Conservation (phyloP, 208 protist genomes). For the Leishmania aethiopica region DNA sequence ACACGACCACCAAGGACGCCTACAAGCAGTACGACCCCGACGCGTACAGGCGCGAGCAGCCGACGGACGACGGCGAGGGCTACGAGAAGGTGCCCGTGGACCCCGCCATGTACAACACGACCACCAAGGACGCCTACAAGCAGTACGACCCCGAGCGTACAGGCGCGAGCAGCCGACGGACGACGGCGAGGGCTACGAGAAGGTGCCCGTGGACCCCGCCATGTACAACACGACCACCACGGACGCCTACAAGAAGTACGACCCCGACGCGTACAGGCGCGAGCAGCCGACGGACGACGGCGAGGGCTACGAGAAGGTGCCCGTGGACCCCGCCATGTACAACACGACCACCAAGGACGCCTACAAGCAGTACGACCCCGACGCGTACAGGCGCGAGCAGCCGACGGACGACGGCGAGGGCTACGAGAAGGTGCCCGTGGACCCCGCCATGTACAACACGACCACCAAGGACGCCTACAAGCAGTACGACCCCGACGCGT, state of each 20-base stretch:
- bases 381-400: slow-evolving; percentile 14
- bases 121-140: slow-evolving; percentile 47
- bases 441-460: slow-evolving; percentile 34
- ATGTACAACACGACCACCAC: slow-evolving; percentile 20
- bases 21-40: slow-evolving; percentile 43
- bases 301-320: slow-evolving; percentile 5
- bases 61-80: neutral
- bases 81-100: slow-evolving; percentile 27
- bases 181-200: slow-evolving; percentile 9
- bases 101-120: slow-evolving; percentile 43
- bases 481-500: slow-evolving; percentile 26
- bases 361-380: slow-evolving; percentile 4
- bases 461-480: slow-evolving; percentile 26
- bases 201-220: slow-evolving; percentile 28
- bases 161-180: slow-evolving; percentile 21
- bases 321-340: slow-evolving; percentile 52
- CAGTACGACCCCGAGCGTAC: slow-evolving; percentile 47
- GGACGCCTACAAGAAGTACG: slow-evolving; percentile 15
- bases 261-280: slow-evolving; percentile 38
- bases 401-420: neutral
- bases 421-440: neutral
- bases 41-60: slow-evolving; percentile 43
- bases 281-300: slow-evolving; percentile 8
- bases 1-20: slow-evolving; percentile 22
- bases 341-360: slow-evolving; percentile 1